Conservation (phyloP, 2,329 filamentous ascomycete genomes). For the Emericellopsis atlantica region DNA sequence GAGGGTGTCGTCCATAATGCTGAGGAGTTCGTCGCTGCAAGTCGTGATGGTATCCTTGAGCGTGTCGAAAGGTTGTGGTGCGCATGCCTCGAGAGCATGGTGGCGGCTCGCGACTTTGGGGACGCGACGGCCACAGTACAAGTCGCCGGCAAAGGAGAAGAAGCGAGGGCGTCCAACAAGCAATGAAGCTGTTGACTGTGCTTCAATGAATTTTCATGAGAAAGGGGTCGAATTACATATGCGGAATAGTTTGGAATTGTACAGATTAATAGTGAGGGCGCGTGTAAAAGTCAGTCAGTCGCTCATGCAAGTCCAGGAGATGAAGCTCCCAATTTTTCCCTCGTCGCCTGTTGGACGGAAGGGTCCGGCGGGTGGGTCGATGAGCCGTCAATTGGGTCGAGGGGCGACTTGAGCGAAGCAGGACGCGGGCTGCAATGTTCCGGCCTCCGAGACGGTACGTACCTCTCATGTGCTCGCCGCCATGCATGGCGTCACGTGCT, state of each 20-base stretch:
- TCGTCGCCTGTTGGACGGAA: neutral
- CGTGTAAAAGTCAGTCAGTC: neutral
- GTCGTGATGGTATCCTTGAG: neutral
- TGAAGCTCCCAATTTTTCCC: constrained; percentile 4
- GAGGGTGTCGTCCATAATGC: constrained; percentile 5
- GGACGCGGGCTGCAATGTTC: neutral
- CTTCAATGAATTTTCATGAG: neutral
- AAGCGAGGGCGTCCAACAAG: constrained; percentile 1
- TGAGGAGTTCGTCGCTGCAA: constrained; percentile 1
- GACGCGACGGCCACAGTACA: neutral
- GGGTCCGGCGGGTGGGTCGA: neutral
- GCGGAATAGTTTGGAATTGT: neutral
- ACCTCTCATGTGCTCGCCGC: too few species aligned
- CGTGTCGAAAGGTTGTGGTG: constrained; percentile 2
- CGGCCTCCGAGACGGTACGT: neutral
- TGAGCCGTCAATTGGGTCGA: neutral
- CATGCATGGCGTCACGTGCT: neutral
- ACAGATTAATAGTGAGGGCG: neutral
- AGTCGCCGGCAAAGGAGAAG: neutral
- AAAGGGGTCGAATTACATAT: neutral
- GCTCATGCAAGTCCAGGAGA: constrained; percentile 1
- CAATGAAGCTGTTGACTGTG: constrained; percentile 1
- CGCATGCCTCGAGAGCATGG: constrained; percentile 5
- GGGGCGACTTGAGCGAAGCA: neutral
- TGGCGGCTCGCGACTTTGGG: constrained; percentile 1